A percentile compares a stretch with the other conserved stretches of the same genome.
Conservation (phyloP, 768 basidiomycete species). For the Boletus vermiculosoides region DNA sequence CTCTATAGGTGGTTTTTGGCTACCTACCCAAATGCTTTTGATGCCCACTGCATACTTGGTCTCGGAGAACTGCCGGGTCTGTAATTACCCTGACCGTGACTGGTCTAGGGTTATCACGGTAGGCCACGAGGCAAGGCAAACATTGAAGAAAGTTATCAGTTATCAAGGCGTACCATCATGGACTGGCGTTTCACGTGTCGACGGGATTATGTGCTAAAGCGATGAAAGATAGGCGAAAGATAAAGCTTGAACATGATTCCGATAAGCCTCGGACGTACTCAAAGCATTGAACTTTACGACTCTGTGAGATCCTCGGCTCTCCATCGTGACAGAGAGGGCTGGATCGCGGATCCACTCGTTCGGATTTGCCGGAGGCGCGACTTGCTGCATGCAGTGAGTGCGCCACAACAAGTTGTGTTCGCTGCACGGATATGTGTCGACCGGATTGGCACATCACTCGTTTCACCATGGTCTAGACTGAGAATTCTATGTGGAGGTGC, state of each 20-base stretch:
- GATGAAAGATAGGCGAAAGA: background rate
- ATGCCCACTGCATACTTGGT: background rate
- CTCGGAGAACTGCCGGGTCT: background rate
- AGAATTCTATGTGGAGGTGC: background rate
- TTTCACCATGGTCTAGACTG: background rate
- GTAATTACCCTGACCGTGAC: background rate
- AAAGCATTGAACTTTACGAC: background rate
- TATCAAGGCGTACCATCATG: background rate
- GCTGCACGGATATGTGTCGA: background rate
- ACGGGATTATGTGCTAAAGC: background rate
- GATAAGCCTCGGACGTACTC: background rate
- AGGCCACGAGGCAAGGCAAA: background rate
- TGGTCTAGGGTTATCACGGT: background rate
- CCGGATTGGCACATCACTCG: background rate
- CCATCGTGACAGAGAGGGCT: constrained; percentile 12
- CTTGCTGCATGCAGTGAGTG: background rate
- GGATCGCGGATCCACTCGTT: constrained; percentile 7
- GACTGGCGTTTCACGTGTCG: background rate
- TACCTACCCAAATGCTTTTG: background rate
- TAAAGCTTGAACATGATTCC: background rate
- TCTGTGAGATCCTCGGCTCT: constrained; percentile 8
- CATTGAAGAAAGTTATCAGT: background rate
- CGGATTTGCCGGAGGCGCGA: background rate
- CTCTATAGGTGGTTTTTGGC: background rate
- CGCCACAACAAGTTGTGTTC: background rate